Percentiles rank a stretch among this genome's conserved stretches.
Conservation (phyloP, 2,329 filamentous ascomycete genomes). For the Rhynchosporium graminicola region DNA sequence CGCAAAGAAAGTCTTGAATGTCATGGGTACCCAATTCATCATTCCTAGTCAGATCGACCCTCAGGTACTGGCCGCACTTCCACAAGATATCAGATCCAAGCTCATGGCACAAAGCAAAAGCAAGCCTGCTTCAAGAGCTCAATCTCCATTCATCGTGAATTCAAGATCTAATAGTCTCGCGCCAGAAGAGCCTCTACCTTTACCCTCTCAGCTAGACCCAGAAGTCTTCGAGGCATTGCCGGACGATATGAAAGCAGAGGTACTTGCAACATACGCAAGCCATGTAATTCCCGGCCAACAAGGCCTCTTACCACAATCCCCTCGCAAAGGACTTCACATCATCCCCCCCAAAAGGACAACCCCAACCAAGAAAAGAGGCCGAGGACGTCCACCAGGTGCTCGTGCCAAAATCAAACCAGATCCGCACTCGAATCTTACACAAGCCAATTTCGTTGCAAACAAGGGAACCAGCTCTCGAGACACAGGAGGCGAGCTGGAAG, state of each 20-base stretch:
- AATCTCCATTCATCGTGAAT: constrained; percentile 38
- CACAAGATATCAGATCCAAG: constrained; percentile 76
- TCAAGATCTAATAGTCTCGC: constrained; percentile 36
- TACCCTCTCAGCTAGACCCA: constrained; percentile 79
- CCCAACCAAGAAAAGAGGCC: constrained; percentile 66
- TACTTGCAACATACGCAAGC: constrained; percentile 68
- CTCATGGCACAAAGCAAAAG: constrained; percentile 60
- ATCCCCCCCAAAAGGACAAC: constrained; percentile 44
- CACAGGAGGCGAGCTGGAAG: constrained; percentile 18
- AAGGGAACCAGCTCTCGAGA: constrained; percentile 37
- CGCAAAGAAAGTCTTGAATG: constrained; percentile 71
- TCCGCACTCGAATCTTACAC: constrained; percentile 62
- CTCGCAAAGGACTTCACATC: constrained; percentile 56
- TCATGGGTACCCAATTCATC: constrained; percentile 87
- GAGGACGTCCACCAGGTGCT: constrained; percentile 42
- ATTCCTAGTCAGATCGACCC: constrained; percentile 83
- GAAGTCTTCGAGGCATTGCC: constrained; percentile 83
- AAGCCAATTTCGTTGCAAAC: constrained; percentile 69
- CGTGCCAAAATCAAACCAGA: constrained; percentile 48
- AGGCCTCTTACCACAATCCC: constrained; percentile 47
- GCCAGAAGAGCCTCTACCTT: constrained; percentile 22
- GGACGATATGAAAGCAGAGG: constrained; percentile 80
- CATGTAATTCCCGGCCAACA: constrained; percentile 37
- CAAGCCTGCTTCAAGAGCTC: constrained; percentile 32
- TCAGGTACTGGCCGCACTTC: constrained; percentile 79